Conservation (phyloP, 1,139 yeast species). For the Yueomyces sp. region DNA sequence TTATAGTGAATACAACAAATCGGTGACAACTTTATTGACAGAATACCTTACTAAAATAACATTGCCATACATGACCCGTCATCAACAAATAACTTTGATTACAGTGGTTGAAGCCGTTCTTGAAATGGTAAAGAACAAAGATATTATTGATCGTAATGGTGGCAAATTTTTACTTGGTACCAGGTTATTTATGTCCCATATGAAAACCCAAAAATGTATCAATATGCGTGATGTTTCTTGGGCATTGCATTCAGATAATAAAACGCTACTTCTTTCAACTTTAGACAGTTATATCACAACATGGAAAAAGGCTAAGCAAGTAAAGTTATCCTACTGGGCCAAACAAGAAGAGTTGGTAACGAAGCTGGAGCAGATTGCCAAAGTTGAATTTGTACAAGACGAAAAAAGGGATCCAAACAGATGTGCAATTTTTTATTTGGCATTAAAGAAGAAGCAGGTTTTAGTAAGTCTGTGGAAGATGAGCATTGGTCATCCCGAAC, state of each 20-base stretch:
- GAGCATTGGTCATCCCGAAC: conserved; percentile 67
- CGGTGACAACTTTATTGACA: conserved; percentile 37
- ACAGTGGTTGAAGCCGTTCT: conserved; percentile 54
- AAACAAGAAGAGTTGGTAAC: conserved; percentile 37
- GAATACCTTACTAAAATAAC: conserved; percentile 53
- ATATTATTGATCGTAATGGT: conserved; percentile 60
- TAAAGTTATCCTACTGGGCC: conserved; percentile 68
- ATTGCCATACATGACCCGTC: conserved; percentile 74
- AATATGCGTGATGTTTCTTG: conserved; percentile 75
- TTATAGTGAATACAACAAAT: conserved; percentile 32
- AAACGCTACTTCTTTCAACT: conserved; percentile 47
- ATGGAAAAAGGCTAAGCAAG: conserved; percentile 50
- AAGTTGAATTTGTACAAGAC: conserved; percentile 40
- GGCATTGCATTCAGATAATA: conserved; percentile 78
- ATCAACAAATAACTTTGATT: conserved; percentile 76
- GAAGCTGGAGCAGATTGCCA: conserved; percentile 56
- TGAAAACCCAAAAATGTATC: conserved; percentile 35
- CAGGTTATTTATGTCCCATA: conserved; percentile 50
- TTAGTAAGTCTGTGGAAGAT: conserved; percentile 75
- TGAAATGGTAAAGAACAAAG: conserved; percentile 37
- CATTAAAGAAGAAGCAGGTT: conserved; percentile 65
- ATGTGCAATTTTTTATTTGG: conserved; percentile 65
- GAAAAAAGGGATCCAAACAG: conserved; percentile 56
- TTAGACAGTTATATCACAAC: conserved; percentile 42
- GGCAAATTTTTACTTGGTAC: conserved; percentile 60